Evolutionary conservation across 2,329 filamentous ascomycete genomes (phyloP).

Genomic region (Pseudocercospora crystallina): DNA sequence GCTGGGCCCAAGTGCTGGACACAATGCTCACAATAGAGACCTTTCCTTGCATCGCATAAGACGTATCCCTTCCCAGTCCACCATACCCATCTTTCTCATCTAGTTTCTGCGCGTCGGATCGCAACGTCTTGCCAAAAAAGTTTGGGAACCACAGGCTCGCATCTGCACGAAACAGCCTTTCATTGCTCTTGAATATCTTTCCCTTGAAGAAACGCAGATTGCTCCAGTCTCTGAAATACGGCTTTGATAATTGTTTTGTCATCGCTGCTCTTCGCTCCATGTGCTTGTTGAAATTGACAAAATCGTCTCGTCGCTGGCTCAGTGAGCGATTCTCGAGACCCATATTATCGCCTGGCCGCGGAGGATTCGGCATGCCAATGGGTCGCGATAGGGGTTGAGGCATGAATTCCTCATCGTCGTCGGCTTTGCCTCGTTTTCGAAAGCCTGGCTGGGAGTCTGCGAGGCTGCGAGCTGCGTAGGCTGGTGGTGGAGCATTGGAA

Average conservation of each 20-base stretch:
- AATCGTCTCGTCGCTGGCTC: constrained; percentile 71
- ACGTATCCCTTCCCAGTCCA: constrained; percentile 63
- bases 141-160: constrained; percentile 92
- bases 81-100: constrained; percentile 50
- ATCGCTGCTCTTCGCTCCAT: constrained; percentile 72
- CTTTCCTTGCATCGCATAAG: constrained; percentile 68
- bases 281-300: constrained; percentile 83
- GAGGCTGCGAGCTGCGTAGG: constrained; percentile 14
- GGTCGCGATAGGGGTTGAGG: constrained; percentile 64
- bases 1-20: constrained; percentile 80
- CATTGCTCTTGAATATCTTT: constrained; percentile 86
- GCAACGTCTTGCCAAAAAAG: constrained; percentile 74
- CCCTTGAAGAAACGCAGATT: constrained; percentile 80
- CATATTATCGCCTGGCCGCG: constrained; percentile 75
- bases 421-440: constrained; percentile 23
- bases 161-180: constrained; percentile 78
- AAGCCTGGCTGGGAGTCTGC: constrained; percentile 23
- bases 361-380: constrained; percentile 76
- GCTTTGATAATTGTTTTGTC: constrained; percentile 73
- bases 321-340: constrained; percentile 69
- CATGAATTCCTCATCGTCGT: constrained; percentile 45
- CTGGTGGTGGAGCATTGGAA: constrained; percentile 9
- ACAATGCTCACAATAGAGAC: constrained; percentile 75
- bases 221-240: constrained; percentile 94
- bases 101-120: constrained; percentile 67